A percentile compares a stretch with the other conserved stretches of the same genome.
Conservation (phyloP, 306 rosid species). For the Nissolia schottii region DNA sequence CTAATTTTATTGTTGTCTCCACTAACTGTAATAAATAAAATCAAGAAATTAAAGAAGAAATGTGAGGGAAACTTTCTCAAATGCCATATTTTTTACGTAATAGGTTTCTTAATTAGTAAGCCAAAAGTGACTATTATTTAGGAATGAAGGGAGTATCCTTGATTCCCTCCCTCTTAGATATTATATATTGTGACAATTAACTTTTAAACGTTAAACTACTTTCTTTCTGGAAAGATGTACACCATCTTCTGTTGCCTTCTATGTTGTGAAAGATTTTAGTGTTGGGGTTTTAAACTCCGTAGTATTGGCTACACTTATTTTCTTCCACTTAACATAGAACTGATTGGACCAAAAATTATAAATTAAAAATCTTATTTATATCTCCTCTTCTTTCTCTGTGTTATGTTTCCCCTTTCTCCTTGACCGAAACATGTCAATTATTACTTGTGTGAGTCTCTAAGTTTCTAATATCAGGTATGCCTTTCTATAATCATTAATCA, state of each 20-base stretch:
- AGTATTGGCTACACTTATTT: not conserved
- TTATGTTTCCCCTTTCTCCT: slow-evolving; percentile 4
- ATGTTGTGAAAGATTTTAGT: slow-evolving; percentile 14
- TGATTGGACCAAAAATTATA: slow-evolving; percentile 3
- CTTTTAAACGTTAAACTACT: slow-evolving; percentile 2
- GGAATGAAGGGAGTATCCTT: too few species aligned
- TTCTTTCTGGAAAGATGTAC: not conserved
- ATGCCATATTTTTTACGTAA: too few species aligned
- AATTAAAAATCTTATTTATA: slow-evolving; percentile 10
- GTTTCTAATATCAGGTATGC: not conserved
- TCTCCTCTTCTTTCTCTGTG: not conserved
- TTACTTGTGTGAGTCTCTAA: not conserved
- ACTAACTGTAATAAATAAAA: too few species aligned
- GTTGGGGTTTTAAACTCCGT: not conserved
- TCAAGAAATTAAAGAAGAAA: too few species aligned
- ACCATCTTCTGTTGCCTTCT: slow-evolving; percentile 2
- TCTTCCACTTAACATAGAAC: not conserved
- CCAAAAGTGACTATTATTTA: too few species aligned
- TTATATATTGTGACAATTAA: too few species aligned
- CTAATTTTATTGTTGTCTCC: too few species aligned
- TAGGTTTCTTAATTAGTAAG: too few species aligned
- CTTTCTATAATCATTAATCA: slow-evolving; percentile 2
- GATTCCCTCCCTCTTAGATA: too few species aligned
- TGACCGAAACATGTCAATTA: slow-evolving; percentile 10
- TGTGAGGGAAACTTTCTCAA: too few species aligned